Base-by-base conservation (phyloP, 768 basidiomycete genomes). In the Hypholoma sublateritium region DNA sequence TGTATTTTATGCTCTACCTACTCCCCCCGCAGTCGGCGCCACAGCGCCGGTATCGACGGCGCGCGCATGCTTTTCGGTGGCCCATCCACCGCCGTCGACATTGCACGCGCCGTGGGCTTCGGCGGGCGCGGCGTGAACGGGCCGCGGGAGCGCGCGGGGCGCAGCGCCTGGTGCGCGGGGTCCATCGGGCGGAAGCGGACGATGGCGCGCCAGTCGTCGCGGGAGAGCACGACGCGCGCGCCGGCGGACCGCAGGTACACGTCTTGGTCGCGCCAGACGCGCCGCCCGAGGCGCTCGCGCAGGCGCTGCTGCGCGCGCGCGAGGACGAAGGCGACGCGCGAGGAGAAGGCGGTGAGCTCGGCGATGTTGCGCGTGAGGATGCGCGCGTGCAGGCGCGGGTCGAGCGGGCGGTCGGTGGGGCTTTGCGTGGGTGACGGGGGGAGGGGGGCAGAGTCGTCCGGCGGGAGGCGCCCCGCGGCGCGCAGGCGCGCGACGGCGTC, bases 251-350 rank as follows among this genome's bases (percentile, higher is more conserved):
- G 17, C 19, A 91, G 53, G 63, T 80, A 92, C 3, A 93, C 61
- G 53, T 84, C 72, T 67, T 81, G 84, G 32, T 68, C 75, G 5
- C 60, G 67, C 88, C 88, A 91, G 0, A 92, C 82, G 11, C 91
- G 83, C n/a, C 91, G 82, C 8, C 88, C 88, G n/a, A 91, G 71
- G 28, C 82, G 77, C 71, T 92, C 89, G 70, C 90, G 90, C n/a
- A 84, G 55, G 16, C 89, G 81, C 59, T 86, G 82, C 2, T 74
- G 73, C 16, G 75, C 81, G 9, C 88, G 82, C 5, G 73, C 79
- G 6, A 83, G 59, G 2, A 80, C 70, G n/a, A 71, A 70, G 12
- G 68, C 67, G 12, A 85, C 68, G 32, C 72, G 75, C 2, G 66
- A 59, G 36, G 74, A 67, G 50, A 91, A 76, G 2, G 68, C 62